A percentile compares a stretch with the other conserved stretches of the same genome.
Conservation (phyloP, 2,329 filamentous ascomycete species). For the Endothia cerciana region DNA sequence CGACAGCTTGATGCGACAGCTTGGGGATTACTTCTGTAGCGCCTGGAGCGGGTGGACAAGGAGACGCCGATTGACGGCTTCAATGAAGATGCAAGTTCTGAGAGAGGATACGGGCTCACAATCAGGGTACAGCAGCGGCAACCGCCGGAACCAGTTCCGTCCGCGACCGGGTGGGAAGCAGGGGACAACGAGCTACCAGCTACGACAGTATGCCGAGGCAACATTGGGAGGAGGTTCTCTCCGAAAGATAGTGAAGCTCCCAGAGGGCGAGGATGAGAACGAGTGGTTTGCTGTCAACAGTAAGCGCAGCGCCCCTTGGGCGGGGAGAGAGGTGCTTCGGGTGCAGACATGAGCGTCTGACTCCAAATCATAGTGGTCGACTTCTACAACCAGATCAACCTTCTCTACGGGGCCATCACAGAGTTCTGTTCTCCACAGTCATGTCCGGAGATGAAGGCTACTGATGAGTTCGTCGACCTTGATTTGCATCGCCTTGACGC, state of each 20-base stretch:
- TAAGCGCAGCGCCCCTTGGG: slow-evolving; percentile 47
- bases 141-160: slow-evolving; percentile 88
- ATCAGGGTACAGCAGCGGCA: slow-evolving; percentile 69
- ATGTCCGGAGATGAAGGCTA: slow-evolving; percentile 99
- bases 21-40: not conserved
- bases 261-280: slow-evolving; percentile 95
- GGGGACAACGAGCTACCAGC: slow-evolving; percentile 83
- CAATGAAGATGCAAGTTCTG: not conserved
- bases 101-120: slow-evolving; percentile 12
- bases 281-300: slow-evolving; percentile 98
- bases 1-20: not conserved
- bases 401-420: slow-evolving; percentile 97
- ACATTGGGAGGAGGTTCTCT: slow-evolving; percentile 93
- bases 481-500: not conserved
- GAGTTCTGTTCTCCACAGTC: slow-evolving; percentile 98
- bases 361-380: slow-evolving; percentile 75
- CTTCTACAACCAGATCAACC: slow-evolving; percentile 99
- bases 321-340: not conserved
- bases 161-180: slow-evolving; percentile 84
- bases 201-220: slow-evolving; percentile 97
- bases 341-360: not conserved
- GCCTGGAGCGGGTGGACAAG: not conserved
- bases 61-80: not conserved
- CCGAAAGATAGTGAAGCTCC: slow-evolving; percentile 93
- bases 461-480: slow-evolving; percentile 74